Conservation (phyloP, 306 rosid species). For the Senna siamea region DNA sequence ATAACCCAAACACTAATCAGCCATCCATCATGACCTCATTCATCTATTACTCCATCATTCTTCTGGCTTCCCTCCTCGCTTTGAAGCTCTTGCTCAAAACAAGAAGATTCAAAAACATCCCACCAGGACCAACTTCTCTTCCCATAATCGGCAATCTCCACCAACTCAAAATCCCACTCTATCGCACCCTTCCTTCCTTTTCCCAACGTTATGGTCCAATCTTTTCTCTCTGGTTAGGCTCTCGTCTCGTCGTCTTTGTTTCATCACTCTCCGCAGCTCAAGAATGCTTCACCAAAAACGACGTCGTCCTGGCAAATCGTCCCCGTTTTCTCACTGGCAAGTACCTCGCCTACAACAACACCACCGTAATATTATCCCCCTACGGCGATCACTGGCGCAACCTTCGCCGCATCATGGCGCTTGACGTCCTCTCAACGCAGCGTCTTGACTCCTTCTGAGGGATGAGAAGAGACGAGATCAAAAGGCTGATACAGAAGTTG, state of each 20-base stretch:
- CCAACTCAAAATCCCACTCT: constrained; percentile 15
- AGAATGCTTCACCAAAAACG: constrained; percentile 56
- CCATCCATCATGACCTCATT: background rate
- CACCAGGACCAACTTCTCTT: constrained; percentile 43
- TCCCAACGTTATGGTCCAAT: constrained; percentile 41
- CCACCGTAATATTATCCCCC: background rate
- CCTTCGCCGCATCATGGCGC: constrained; percentile 12
- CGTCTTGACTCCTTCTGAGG: constrained; percentile 2
- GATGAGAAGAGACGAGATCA: constrained; percentile 39
- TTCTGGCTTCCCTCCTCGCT: background rate
- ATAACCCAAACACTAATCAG: background rate
- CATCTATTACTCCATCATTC: background rate
- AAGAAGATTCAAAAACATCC: constrained; percentile 32
- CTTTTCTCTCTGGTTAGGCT: background rate
- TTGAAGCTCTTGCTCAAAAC: constrained; percentile 20
- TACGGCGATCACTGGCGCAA: constrained; percentile 15
- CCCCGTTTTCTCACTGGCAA: constrained; percentile 38
- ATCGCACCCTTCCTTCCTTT: constrained; percentile 34
- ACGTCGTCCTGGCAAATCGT: constrained; percentile 50
- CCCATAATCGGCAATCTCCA: constrained; percentile 51
- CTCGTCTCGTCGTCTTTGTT: constrained; percentile 37
- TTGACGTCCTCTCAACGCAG: constrained; percentile 44
- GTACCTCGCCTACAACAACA: constrained; percentile 24
- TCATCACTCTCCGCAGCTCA: constrained; percentile 37
- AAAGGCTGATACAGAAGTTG: constrained; percentile 15